Base-by-base conservation (phyloP, 129 eudicot species). In the Centella asiatica region DNA sequence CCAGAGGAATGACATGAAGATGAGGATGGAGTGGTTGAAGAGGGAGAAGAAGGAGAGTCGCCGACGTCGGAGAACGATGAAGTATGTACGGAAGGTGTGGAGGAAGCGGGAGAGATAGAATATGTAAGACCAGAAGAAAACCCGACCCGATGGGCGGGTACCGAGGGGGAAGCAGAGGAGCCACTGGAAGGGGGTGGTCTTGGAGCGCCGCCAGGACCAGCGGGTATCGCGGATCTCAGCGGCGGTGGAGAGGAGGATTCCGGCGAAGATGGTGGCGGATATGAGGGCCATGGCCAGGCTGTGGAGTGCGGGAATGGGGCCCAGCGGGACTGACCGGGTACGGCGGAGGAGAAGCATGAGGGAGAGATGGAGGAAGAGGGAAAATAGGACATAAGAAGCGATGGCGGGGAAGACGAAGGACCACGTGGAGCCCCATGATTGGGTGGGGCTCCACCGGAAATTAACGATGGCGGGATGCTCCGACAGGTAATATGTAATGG, bases 201-300 rank as follows among this genome's bases (percentile, higher is more conserved):
- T 75, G 17, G 83, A 62, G 8, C 88, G 69, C 23, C 90, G 73
- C 95, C 95, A 90, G 51, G 79, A 67, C 97, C 97, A 90, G 2
- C 97, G 87, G 0, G 92, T 86, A 48, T 86, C 92, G 13, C 93
- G 92, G 78, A 90, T 90, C 74, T 90, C 97, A 19, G 93, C 88
- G 37, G 86, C 88, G 60, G 97, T 72, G 54, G 97, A 90, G 76
- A 86, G 71, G 7, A 83, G 68, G 26, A 68, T 82, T 0, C 95
- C 95, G 73, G 86, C 69, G 82, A 86, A 86, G 60, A 85, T 80
- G 57, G 86, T 76, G 77, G 69, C 60, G 50, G 97, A 89, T 75
- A 80, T 54, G 44, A 85, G 62, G 45, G 88, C 70, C 84, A 90
- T 83, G 55, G 34, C 33, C 25, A 85, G 93, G 65, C 82, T 72